phyloP scores from a whole-genome alignment of 2,329 filamentous ascomycete genomes.

The Colletotrichum salicis region DNA sequence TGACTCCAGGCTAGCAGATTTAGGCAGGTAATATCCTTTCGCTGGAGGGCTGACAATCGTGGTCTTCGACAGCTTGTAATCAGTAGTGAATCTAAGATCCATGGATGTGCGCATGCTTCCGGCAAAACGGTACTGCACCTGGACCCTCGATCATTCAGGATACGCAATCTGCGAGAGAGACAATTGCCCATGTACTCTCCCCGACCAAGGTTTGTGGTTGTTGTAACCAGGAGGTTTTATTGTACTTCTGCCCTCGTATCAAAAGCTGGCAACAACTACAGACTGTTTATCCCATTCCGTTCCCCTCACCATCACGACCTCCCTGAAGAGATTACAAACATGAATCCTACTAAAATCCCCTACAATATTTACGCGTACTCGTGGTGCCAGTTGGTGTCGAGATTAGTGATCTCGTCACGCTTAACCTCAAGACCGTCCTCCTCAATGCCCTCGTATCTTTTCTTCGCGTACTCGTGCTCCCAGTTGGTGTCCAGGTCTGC shows the following conservation, averaged over 20 bases:
- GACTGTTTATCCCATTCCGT: background rate
- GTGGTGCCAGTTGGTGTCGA: background rate
- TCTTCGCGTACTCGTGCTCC: too few relatives aligned
- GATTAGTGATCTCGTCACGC: background rate
- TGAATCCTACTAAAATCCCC: background rate
- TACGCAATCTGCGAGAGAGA: background rate
- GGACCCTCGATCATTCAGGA: background rate
- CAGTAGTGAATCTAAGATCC: background rate
- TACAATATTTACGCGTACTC: background rate
- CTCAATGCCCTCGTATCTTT: too few relatives aligned
- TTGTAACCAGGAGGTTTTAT: background rate
- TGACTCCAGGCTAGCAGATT: background rate
- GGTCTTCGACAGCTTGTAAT: background rate
- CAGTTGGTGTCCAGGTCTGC: too few relatives aligned
- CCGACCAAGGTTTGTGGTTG: background rate
- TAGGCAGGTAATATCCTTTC: background rate
- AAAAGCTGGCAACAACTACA: background rate
- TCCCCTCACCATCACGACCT: background rate
- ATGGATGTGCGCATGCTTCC: background rate
- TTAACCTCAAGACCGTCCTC: too few relatives aligned
- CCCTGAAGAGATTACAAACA: background rate
- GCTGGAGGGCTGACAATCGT: background rate
- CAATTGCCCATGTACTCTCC: background rate
- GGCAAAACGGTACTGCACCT: background rate
- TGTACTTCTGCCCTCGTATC: background rate